Evolutionary conservation across 352 stramenopile species (phyloP).

Genomic region (Pythium biforme): DNA sequence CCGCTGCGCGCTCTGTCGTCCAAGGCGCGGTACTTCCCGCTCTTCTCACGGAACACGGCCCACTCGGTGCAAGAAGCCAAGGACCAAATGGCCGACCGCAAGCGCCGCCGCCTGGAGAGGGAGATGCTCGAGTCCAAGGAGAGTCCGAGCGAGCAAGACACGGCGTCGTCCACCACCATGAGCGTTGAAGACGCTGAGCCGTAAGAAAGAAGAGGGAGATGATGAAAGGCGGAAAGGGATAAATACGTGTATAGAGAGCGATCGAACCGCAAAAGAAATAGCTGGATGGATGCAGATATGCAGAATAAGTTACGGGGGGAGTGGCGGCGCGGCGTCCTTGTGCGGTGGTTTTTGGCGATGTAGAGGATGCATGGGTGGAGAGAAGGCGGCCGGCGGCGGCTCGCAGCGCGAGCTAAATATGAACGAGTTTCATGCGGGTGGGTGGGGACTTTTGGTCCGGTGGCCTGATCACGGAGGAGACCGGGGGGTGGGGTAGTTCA

Average conservation of each 20-base stretch:
- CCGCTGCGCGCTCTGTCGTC: slow-evolving; percentile 54
- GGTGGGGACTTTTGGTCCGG: neutral
- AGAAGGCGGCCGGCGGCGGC: too few species aligned
- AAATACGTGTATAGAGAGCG: neutral
- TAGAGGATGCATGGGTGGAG: neutral
- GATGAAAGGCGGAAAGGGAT: neutral
- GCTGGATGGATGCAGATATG: neutral
- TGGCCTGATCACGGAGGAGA: neutral
- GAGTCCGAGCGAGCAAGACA: slow-evolving; percentile 1
- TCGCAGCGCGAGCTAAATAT: neutral
- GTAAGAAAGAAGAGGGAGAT: neutral
- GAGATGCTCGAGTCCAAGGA: slow-evolving; percentile 20
- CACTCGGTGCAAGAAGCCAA: slow-evolving; percentile 83
- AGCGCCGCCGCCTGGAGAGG: slow-evolving; percentile 49
- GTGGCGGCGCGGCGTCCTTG: too few species aligned
- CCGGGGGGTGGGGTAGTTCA: neutral
- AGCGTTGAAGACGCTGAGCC: slow-evolving; percentile 14
- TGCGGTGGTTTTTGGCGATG: neutral
- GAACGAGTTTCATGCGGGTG: neutral
- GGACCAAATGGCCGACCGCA: slow-evolving; percentile 66
- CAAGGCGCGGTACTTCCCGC: slow-evolving; percentile 56
- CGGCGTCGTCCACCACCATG: slow-evolving; percentile 3
- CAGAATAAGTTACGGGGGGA: neutral
- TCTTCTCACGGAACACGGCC: slow-evolving; percentile 67
- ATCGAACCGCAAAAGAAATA: neutral